Conservation (phyloP, 345 rosid genomes). For the Aquilaria malaccensis region DNA sequence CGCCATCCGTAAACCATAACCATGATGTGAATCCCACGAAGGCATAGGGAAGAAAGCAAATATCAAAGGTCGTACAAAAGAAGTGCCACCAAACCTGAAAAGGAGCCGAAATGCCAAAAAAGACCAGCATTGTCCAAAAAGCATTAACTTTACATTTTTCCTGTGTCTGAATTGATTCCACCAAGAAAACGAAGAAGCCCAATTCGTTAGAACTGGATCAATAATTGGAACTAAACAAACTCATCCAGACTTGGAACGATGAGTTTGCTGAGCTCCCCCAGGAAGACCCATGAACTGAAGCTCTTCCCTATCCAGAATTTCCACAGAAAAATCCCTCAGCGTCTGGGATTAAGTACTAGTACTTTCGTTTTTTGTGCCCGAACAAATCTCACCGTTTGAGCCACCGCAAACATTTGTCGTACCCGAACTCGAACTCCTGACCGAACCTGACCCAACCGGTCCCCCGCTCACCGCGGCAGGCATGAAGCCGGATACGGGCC, state of each 20-base stretch:
- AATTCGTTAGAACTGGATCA: no score
- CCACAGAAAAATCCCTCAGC: conserved; percentile 58
- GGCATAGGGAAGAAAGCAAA: no score
- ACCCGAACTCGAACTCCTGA: background rate
- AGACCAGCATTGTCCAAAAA: background rate
- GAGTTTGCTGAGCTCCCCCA: conserved; percentile 20
- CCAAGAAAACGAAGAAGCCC: no score
- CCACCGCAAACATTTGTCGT: conserved; percentile 8
- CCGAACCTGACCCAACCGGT: conserved; percentile 13
- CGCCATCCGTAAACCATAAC: no score
- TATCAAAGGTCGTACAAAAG: no score
- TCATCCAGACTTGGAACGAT: conserved; percentile 23
- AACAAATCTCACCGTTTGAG: conserved; percentile 16
- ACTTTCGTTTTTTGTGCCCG: conserved; percentile 10
- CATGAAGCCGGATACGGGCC: conserved; percentile 36
- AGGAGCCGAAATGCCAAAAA: background rate
- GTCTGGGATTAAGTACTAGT: conserved; percentile 17
- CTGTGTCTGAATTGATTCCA: no score
- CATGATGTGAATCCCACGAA: no score
- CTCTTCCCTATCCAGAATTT: conserved; percentile 60
- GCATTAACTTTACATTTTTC: no score
- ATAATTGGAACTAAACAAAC: background rate
- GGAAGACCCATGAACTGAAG: conserved; percentile 52
- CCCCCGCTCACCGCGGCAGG: conserved; percentile 20
- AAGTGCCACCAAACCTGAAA: conserved; percentile 2